A percentile compares a stretch with the other conserved stretches of the same genome.
phyloP scores from a whole-genome alignment of 1,139 yeast genomes.

The Eremothecium cymbalariae region DNA sequence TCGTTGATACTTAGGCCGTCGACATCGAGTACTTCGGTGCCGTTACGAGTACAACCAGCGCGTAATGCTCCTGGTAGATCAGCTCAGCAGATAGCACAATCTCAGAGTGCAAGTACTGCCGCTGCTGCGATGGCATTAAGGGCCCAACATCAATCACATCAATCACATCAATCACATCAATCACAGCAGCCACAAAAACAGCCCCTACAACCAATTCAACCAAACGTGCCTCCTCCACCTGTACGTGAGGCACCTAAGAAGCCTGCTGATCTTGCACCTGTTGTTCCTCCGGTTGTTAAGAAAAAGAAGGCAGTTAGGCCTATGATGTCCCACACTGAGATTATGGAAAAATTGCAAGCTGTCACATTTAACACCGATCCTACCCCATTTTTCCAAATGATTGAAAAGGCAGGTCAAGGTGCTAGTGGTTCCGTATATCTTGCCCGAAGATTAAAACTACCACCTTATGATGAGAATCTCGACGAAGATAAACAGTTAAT shows the following conservation, averaged over 20 bases:
- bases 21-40: no score
- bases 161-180: slow-evolving; percentile 12
- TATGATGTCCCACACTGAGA: slow-evolving; percentile 81
- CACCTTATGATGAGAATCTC: slow-evolving; percentile 18
- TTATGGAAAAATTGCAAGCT: slow-evolving; percentile 71
- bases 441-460: slow-evolving; percentile 54
- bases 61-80: slow-evolving; percentile 10
- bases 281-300: slow-evolving; percentile 32
- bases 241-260: slow-evolving; percentile 31
- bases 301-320: slow-evolving; percentile 51
- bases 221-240: no score
- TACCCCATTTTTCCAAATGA: slow-evolving; percentile 69
- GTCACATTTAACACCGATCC: slow-evolving; percentile 85
- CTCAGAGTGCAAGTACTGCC: slow-evolving; percentile 25
- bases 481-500: slow-evolving; percentile 13
- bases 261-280: slow-evolving; percentile 29
- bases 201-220: slow-evolving; percentile 19
- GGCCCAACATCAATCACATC: slow-evolving; percentile 19
- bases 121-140: slow-evolving; percentile 20
- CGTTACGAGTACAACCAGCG: slow-evolving; percentile 21
- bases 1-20: not conserved
- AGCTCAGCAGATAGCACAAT: slow-evolving; percentile 7
- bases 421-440: slow-evolving; percentile 94
- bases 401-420: slow-evolving; percentile 98
- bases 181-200: slow-evolving; percentile 10